Evolutionary conservation across 768 basidiomycete species (phyloP), one percentile per base, ranked within the genome.

Genomic region (Tephrocybe sp.): DNA sequence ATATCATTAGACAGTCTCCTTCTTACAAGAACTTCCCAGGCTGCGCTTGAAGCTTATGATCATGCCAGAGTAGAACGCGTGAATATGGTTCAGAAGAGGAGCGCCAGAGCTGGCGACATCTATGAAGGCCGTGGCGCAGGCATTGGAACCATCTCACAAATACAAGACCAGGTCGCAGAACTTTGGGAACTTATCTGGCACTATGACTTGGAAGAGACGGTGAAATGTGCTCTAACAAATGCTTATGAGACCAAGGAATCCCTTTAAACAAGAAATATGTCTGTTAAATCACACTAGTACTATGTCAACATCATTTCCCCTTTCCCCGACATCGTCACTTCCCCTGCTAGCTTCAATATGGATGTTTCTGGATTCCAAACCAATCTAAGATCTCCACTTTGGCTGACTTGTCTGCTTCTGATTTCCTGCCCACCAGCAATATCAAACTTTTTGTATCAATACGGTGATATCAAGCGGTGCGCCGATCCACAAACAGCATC

Each of bases 171-270:
- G 34, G 45, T 80, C 17, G 42, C 53, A 3, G 73, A 65, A 11
- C 68, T 72, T 26, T 82, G 74, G 76, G 70, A 68, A 33, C 69
- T 71, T 10, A 70, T 84, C 12, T 83, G 77, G 78, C 64, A 71
- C 35, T 69, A 82, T 59, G 74, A 80, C 45, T 58, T 77, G 30
- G 62, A 65, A 19, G 60, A 58, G 47, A 76, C 81, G 52, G 59
- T 80, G 2, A 56, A 62, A 11, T 51, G 47, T 4, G 72, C 73
- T 20, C 39, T 68, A 60, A 36, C 52, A 60, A 45, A 38, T 22
- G 32, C 52, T 31, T 49, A 58, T 41, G 50, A 43, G 20, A 32
- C n/a, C 4, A 54, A 49, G 31, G 55, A 47, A 9, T 33, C 13
- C 39, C 46, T 48, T 33, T 55, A 13, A 40, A 14, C 11, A 19